phyloP scores from a whole-genome alignment of 2,329 filamentous ascomycete species.

The Penicillium rolfsii region DNA sequence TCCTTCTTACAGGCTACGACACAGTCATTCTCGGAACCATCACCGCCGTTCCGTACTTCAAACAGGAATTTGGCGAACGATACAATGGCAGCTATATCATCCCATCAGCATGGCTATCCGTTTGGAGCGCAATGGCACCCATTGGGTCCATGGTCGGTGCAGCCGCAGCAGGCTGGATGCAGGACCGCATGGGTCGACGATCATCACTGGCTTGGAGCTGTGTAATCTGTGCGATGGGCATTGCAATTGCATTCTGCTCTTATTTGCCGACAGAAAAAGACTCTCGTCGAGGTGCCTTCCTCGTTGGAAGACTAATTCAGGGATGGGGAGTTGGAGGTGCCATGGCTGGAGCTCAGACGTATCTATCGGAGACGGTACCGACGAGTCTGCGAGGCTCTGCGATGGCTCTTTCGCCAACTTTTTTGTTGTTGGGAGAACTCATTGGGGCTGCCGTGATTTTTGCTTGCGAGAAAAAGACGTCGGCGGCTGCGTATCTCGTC shows the following conservation, averaged over 20 bases:
- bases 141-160: conserved; percentile 47
- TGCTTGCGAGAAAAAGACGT: conserved; percentile 30
- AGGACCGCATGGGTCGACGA: conserved; percentile 48
- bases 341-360: conserved; percentile 51
- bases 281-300: conserved; percentile 45
- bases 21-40: conserved; percentile 30
- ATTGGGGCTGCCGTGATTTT: conserved; percentile 51
- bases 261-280: conserved; percentile 35
- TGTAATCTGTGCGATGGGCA: conserved; percentile 42
- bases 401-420: conserved; percentile 55
- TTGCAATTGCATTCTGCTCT: conserved; percentile 42
- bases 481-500: conserved; percentile 36
- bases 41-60: conserved; percentile 30
- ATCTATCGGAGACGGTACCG: conserved; percentile 57
- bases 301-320: conserved; percentile 52
- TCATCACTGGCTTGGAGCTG: conserved; percentile 42
- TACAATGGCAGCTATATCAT: conserved; percentile 41
- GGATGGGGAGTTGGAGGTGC: conserved; percentile 52
- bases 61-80: conserved; percentile 40
- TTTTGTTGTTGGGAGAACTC: conserved; percentile 55
- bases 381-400: conserved; percentile 51
- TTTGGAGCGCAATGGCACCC: conserved; percentile 50
- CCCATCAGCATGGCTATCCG: conserved; percentile 50
- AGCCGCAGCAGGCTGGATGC: conserved; percentile 43
- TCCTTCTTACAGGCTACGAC: conserved; percentile 32